Conservation (phyloP, 2,329 filamentous ascomycete species). For the Trichoderma koningii region DNA sequence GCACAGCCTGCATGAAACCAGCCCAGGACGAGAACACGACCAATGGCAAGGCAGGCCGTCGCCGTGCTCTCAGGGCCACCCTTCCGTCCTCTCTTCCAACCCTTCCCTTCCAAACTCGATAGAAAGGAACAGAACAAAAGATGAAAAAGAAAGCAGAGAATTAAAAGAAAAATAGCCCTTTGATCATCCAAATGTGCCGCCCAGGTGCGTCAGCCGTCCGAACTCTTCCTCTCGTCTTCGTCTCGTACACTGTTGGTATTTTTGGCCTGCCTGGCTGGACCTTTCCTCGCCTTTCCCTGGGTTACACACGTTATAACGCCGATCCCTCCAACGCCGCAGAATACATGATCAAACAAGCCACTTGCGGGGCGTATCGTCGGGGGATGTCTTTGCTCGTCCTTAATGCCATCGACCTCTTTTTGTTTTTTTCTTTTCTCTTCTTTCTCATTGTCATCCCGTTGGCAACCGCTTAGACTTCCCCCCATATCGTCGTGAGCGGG, state of each 20-base stretch:
- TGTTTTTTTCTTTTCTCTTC: conserved; percentile 16
- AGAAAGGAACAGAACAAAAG: conserved; percentile 14
- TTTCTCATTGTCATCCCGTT: conserved; percentile 16
- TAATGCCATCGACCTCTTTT: conserved; percentile 11
- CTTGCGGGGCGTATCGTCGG: conserved; percentile 23
- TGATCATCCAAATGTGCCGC: conserved; percentile 21
- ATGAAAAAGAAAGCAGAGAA: not conserved
- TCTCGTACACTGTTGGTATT: conserved; percentile 35
- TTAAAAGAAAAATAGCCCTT: conserved; percentile 13
- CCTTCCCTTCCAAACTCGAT: not conserved
- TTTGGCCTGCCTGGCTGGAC: conserved; percentile 29
- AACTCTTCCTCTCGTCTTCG: conserved; percentile 23
- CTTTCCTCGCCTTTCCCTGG: conserved; percentile 29
- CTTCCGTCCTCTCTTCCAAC: conserved; percentile 2
- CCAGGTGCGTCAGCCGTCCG: conserved; percentile 16
- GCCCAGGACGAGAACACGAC: not conserved
- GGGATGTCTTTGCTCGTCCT: conserved; percentile 17
- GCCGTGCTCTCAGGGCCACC: not conserved
- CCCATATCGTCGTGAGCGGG: conserved; percentile 19
- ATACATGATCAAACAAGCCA: conserved; percentile 32
- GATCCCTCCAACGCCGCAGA: conserved; percentile 33
- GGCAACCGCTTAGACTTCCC: conserved; percentile 14
- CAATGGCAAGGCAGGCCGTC: not conserved
- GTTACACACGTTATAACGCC: conserved; percentile 32
- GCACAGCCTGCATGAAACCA: conserved; percentile 26